These are phyloP conservation scores for Colletotrichum musicola DNA, from an alignment of 2,329 filamentous ascomycete genomes.

Conservation along the genomic window DNA sequence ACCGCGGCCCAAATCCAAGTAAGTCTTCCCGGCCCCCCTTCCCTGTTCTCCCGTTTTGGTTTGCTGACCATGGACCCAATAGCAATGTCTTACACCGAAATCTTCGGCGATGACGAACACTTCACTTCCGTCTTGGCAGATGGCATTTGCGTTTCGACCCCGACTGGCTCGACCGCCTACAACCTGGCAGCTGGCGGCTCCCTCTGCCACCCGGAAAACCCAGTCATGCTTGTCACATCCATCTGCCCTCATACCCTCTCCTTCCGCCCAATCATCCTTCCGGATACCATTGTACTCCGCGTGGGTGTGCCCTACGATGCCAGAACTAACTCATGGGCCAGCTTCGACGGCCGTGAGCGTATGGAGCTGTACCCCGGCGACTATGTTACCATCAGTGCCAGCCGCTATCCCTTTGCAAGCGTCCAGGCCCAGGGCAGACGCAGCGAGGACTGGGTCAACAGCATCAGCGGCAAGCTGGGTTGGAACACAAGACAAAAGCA, in stretches of 20 bases:
- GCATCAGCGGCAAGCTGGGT: conserved; percentile 81
- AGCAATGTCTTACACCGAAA: conserved; percentile 92
- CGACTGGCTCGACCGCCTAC: conserved; percentile 88
- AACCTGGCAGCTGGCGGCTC: conserved; percentile 96
- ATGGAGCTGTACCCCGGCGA: conserved; percentile 83
- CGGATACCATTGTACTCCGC: conserved; percentile 93
- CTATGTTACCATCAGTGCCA: conserved; percentile 87
- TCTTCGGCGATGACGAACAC: conserved; percentile 95
- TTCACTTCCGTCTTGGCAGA: conserved; percentile 95
- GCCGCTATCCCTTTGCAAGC: conserved; percentile 82
- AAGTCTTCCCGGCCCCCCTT: conserved; percentile 51
- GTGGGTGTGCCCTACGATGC: conserved; percentile 96
- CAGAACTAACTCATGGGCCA: conserved; percentile 92
- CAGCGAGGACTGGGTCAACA: conserved; percentile 86
- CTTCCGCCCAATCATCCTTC: conserved; percentile 95
- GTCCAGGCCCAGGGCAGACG: conserved; percentile 77
- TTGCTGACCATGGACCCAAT: conserved; percentile 17
- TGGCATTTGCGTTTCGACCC: conserved; percentile 92
- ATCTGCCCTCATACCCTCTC: conserved; percentile 96
- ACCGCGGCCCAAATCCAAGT: conserved; percentile 94
- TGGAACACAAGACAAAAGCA: conserved; percentile 87
- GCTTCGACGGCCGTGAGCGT: conserved; percentile 93
- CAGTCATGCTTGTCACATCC: conserved; percentile 92
- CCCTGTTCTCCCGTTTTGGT: conserved; percentile 9
- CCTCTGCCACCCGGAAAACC: conserved; percentile 95